Conservation (phyloP, 768 basidiomycete species). For the Lyophyllum shimeji region DNA sequence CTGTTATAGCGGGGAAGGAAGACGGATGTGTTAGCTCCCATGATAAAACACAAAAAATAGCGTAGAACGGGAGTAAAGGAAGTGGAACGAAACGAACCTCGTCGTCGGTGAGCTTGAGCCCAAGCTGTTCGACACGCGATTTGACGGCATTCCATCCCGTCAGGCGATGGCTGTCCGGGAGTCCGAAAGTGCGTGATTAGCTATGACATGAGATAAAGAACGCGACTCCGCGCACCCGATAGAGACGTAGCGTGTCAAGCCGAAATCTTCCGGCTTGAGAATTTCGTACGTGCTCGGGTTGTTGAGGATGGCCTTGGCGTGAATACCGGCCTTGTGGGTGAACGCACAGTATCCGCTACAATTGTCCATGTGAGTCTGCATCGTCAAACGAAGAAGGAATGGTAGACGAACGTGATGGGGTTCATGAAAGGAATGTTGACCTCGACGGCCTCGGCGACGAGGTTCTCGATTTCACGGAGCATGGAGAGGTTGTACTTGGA, state of each 20-base stretch:
- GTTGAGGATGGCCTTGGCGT: slow-evolving; percentile 99
- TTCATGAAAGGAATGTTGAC: slow-evolving; percentile 98
- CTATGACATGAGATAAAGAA: not conserved
- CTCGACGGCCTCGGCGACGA: slow-evolving; percentile 98
- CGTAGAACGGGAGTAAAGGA: not conserved
- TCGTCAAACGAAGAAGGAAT: not conserved
- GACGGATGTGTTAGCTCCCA: too few relatives aligned
- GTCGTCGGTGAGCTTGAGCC: slow-evolving; percentile 85
- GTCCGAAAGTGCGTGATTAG: not conserved
- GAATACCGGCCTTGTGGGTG: slow-evolving; percentile 99
- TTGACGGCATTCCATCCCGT: slow-evolving; percentile 99
- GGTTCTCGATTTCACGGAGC: slow-evolving; percentile 98
- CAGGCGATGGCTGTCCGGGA: slow-evolving; percentile 77
- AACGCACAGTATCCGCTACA: slow-evolving; percentile 96
- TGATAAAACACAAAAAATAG: too few relatives aligned
- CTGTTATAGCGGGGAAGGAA: too few relatives aligned
- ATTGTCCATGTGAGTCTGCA: slow-evolving; percentile 10
- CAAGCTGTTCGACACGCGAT: slow-evolving; percentile 96
- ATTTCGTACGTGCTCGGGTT: slow-evolving; percentile 99
- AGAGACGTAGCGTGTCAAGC: slow-evolving; percentile 95
- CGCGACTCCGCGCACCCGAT: slow-evolving; percentile 69
- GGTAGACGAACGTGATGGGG: slow-evolving; percentile 74
- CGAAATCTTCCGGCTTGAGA: slow-evolving; percentile 98
- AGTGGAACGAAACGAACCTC: slow-evolving; percentile 51
- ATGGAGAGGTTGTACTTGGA: slow-evolving; percentile 97